Percentiles rank a stretch among this genome's conserved stretches.
These are phyloP conservation scores for Leccinum pellstonianum DNA, from an alignment of 768 basidiomycete genomes.

Conservation along the genomic window DNA sequence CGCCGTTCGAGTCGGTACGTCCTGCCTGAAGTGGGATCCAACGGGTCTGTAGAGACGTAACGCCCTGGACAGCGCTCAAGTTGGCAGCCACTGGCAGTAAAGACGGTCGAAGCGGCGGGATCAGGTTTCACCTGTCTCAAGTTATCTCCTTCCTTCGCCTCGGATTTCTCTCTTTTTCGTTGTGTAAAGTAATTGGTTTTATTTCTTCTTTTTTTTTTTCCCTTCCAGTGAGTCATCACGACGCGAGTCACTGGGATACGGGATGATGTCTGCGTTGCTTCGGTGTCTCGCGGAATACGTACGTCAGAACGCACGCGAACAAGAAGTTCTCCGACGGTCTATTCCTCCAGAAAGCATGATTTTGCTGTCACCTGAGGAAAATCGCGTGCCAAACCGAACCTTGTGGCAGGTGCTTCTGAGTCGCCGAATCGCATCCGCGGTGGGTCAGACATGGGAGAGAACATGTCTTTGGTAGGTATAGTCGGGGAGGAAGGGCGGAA, in stretches of 20 bases:
- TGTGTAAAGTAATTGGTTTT: not conserved
- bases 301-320: not conserved
- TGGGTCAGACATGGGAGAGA: constrained; percentile 4
- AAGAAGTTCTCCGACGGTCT: not conserved
- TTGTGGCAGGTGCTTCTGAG: constrained; percentile 6
- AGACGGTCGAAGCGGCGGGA: not conserved
- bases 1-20: not conserved
- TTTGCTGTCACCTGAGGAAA: not conserved
- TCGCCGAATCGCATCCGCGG: not conserved
- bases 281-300: not conserved
- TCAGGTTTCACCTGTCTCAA: constrained; percentile 6
- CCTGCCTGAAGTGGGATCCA: not conserved
- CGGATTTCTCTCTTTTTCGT: not conserved
- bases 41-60: not conserved
- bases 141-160: not conserved
- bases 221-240: not conserved
- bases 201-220: not conserved
- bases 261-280: not conserved
- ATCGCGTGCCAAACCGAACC: not conserved
- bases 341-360: not conserved
- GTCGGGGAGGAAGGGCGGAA: not conserved
- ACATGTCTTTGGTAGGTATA: too few species aligned
- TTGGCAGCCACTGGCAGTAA: not conserved
- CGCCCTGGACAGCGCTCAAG: not conserved
- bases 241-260: not conserved